phyloP scores from a whole-genome alignment of 2,329 filamentous ascomycete species.

The Fusarium liriodendri region DNA sequence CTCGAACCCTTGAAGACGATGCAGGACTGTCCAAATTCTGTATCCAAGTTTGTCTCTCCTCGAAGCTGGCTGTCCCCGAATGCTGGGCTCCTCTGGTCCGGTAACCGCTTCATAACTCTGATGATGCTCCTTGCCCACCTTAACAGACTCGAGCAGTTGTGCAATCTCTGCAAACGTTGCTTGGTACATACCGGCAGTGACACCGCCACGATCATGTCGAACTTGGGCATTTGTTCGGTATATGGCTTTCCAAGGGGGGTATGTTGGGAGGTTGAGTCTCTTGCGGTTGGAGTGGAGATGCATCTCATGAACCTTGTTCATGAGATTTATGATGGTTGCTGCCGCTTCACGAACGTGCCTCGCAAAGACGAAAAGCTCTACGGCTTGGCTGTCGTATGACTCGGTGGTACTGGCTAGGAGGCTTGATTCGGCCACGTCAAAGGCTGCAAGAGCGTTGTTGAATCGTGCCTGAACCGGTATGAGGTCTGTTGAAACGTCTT shows the following conservation, averaged over 20 bases:
- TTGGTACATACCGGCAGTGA: slow-evolving; percentile 64
- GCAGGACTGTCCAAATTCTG: slow-evolving; percentile 60
- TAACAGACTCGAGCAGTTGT: slow-evolving; percentile 56
- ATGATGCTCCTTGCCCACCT: slow-evolving; percentile 46
- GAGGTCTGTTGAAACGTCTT: slow-evolving; percentile 56
- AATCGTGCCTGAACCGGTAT: slow-evolving; percentile 53
- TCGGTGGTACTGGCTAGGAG: slow-evolving; percentile 61
- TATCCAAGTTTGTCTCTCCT: slow-evolving; percentile 56
- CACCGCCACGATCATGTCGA: slow-evolving; percentile 67
- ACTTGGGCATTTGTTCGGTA: slow-evolving; percentile 67
- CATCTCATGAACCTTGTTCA: slow-evolving; percentile 61
- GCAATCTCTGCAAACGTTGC: slow-evolving; percentile 58
- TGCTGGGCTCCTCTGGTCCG: slow-evolving; percentile 47
- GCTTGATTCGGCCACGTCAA: slow-evolving; percentile 59
- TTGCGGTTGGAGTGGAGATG: slow-evolving; percentile 53
- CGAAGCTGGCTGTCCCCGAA: slow-evolving; percentile 47
- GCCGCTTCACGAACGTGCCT: slow-evolving; percentile 66
- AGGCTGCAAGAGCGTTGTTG: slow-evolving; percentile 56
- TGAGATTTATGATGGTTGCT: slow-evolving; percentile 58
- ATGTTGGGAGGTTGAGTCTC: slow-evolving; percentile 62
- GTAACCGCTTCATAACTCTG: slow-evolving; percentile 36
- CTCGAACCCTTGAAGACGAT: slow-evolving; percentile 68
- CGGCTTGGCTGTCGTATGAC: slow-evolving; percentile 61
- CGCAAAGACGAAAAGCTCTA: slow-evolving; percentile 66
- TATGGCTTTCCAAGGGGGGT: slow-evolving; percentile 64